Conservation (phyloP, 2,329 filamentous ascomycete genomes). For the Pseudogymnoascus sp. region DNA sequence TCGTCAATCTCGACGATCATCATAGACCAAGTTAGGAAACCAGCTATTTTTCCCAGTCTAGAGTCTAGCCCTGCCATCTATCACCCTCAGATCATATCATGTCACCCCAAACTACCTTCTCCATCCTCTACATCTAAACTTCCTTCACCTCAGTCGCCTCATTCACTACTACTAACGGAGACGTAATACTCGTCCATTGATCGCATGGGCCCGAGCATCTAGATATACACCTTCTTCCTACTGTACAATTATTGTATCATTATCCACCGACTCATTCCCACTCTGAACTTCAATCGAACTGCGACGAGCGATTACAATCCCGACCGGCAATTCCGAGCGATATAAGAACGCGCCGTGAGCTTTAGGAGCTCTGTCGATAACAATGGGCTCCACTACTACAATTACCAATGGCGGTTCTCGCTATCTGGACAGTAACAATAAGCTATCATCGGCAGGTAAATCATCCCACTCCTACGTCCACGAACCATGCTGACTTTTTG, state of each 20-base stretch:
- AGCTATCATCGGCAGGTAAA: constrained; percentile 51
- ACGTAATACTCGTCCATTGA: background rate
- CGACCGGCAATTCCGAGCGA: background rate
- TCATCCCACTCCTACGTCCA: constrained; percentile 13
- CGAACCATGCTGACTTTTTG: constrained; percentile 15
- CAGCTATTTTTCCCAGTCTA: constrained; percentile 3
- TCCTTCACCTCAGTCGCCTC: background rate
- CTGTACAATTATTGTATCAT: background rate
- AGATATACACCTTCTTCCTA: background rate
- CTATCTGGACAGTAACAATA: constrained; percentile 44
- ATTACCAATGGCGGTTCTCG: constrained; percentile 21
- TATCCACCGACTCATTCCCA: background rate
- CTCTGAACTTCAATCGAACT: background rate
- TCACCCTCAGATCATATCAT: background rate
- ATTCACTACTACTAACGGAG: background rate
- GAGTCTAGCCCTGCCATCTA: background rate
- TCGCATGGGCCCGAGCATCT: background rate
- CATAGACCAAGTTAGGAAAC: constrained; percentile 1
- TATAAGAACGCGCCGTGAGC: background rate
- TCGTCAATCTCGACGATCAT: background rate
- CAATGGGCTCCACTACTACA: constrained; percentile 15
- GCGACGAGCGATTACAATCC: background rate
- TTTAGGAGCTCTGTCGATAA: background rate
- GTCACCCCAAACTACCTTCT: background rate
- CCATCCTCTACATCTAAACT: background rate